Evolutionary conservation across 2,329 filamentous ascomycete species (phyloP).

Genomic region (Diaporthe ilicicola): DNA sequence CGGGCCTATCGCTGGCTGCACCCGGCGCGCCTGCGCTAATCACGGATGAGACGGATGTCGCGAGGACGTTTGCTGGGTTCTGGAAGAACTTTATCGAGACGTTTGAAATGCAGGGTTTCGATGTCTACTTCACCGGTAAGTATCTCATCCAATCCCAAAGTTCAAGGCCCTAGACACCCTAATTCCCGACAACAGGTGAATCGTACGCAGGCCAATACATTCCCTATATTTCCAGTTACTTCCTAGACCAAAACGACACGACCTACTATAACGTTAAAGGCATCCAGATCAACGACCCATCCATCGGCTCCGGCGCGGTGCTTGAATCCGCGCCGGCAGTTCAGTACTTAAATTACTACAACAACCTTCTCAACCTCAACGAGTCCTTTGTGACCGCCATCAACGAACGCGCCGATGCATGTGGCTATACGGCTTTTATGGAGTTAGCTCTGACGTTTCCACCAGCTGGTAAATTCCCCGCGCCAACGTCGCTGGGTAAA

Average conservation of each 20-base stretch:
- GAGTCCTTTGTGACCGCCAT: conserved; percentile 59
- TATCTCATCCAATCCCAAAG: not conserved
- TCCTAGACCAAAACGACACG: conserved; percentile 70
- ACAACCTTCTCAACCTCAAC: conserved; percentile 66
- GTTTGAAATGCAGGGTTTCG: conserved; percentile 69
- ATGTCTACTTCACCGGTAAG: conserved; percentile 71
- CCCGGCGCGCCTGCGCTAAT: conserved; percentile 64
- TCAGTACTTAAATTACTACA: conserved; percentile 65
- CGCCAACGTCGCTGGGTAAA: not conserved
- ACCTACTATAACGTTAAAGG: conserved; percentile 72
- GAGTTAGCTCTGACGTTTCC: conserved; percentile 59
- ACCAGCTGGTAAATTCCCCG: conserved; percentile 32
- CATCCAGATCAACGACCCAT: conserved; percentile 75
- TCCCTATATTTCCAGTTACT: conserved; percentile 75
- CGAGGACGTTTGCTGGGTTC: conserved; percentile 75
- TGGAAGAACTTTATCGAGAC: conserved; percentile 77
- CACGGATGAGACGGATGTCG: conserved; percentile 69
- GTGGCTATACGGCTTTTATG: conserved; percentile 67
- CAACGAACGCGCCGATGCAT: conserved; percentile 58
- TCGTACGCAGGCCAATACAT: conserved; percentile 67
- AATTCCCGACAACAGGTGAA: conserved; percentile 46
- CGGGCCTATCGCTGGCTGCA: conserved; percentile 68
- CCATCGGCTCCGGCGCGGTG: conserved; percentile 58
- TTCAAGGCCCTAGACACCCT: not conserved
- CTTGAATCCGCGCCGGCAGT: conserved; percentile 56